Conservation (phyloP, 2,329 filamentous ascomycete genomes). For the Alternaria solani region DNA sequence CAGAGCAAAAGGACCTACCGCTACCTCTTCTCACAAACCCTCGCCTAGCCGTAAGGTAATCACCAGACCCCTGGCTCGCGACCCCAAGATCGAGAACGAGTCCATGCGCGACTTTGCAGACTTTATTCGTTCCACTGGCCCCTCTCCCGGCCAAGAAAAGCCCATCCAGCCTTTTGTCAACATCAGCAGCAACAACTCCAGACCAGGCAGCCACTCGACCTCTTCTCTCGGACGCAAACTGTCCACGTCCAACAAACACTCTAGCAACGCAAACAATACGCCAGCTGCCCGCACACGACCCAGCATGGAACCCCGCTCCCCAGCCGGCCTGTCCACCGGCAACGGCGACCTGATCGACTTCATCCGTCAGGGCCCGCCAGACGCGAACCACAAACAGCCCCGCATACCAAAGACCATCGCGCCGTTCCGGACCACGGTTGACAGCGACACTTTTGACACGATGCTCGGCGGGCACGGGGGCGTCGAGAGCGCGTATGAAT, state of each 20-base stretch:
- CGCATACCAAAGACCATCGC: constrained; percentile 84
- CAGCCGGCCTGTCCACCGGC: constrained; percentile 72
- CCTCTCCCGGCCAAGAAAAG: constrained; percentile 41
- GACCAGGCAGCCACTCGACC: constrained; percentile 30
- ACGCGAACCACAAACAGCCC: constrained; percentile 64
- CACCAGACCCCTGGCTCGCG: constrained; percentile 64
- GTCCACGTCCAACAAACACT: constrained; percentile 35
- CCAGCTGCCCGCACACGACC: constrained; percentile 26
- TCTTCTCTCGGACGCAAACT: constrained; percentile 41
- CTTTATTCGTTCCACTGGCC: constrained; percentile 87
- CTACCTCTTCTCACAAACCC: constrained; percentile 27
- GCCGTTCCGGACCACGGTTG: constrained; percentile 84
- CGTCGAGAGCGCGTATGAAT: constrained; percentile 41
- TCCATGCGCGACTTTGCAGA: constrained; percentile 85
- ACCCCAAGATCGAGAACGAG: constrained; percentile 74
- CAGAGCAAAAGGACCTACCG: constrained; percentile 31
- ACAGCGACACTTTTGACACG: constrained; percentile 75
- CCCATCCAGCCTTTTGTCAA: constrained; percentile 46
- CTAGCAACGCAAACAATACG: constrained; percentile 25
- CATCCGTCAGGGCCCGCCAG: constrained; percentile 84
- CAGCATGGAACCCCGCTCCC: constrained; percentile 68
- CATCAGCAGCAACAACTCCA: constrained; percentile 29
- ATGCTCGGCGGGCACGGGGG: constrained; percentile 47
- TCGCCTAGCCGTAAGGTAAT: constrained; percentile 38
- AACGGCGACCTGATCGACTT: constrained; percentile 90